Evolutionary conservation across 768 basidiomycete genomes (phyloP).

Genomic region (Calocybe indica): DNA sequence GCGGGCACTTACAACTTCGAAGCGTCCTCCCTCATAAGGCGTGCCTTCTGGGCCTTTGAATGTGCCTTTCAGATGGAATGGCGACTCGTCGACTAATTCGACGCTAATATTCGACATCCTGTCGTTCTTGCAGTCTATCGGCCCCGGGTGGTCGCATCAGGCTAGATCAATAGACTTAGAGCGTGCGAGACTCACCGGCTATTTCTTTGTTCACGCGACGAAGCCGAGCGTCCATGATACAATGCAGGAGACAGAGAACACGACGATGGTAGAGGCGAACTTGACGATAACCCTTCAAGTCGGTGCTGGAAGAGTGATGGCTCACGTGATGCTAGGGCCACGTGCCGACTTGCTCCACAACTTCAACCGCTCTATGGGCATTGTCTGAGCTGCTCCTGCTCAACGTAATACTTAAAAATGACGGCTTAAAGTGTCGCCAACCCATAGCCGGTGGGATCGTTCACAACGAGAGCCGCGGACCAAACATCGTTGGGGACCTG

Average conservation of each 20-base stretch:
- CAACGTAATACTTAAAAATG: no score
- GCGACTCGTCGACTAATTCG: conserved; percentile 82
- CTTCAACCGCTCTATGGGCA: no score
- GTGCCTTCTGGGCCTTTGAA: conserved; percentile 92
- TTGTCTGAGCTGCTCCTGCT: no score
- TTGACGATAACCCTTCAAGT: background rate
- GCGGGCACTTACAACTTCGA: conserved; percentile 71
- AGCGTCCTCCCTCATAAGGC: conserved; percentile 88
- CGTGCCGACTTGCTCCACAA: no score
- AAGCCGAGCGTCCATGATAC: conserved; percentile 77
- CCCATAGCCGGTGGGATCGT: no score
- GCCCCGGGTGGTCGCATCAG: background rate
- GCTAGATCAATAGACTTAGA: background rate
- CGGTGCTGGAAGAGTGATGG: background rate
- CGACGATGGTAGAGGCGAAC: conserved; percentile 2
- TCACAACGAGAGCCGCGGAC: no score
- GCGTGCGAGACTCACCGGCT: conserved; percentile 43
- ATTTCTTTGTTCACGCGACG: conserved; percentile 95
- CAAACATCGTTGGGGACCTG: no score
- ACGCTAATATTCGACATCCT: conserved; percentile 83
- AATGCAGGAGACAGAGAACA: conserved; percentile 5
- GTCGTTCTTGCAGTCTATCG: conserved; percentile 94
- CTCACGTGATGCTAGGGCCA: conserved; percentile 4
- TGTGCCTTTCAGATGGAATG: conserved; percentile 87
- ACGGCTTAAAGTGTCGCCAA: no score